A percentile compares a stretch with the other conserved stretches of the same genome.
Conservation (phyloP, 2,329 filamentous ascomycete species). For the Gyromitra esculenta region DNA sequence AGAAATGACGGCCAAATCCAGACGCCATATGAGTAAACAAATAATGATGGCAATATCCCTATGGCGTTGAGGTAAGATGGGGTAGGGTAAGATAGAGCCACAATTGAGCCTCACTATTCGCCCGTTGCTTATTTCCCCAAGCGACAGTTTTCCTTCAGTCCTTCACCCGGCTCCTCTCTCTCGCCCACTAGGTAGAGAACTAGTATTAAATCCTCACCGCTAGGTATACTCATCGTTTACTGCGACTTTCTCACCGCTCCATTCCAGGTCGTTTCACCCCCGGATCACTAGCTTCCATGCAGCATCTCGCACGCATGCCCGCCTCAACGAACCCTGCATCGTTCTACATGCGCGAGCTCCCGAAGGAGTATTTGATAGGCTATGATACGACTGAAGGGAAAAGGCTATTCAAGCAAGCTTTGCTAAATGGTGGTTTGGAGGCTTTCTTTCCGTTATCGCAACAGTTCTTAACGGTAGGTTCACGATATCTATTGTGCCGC, state of each 20-base stretch:
- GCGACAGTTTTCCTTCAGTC: background rate
- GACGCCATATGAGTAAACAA: too few species aligned
- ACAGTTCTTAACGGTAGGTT: slow-evolving; percentile 53
- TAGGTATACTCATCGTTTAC: background rate
- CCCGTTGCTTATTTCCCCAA: background rate
- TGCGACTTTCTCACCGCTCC: background rate
- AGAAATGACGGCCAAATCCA: too few species aligned
- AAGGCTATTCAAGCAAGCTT: slow-evolving; percentile 50
- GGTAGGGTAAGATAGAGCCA: slow-evolving; percentile 12
- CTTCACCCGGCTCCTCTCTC: too few species aligned
- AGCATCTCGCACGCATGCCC: background rate
- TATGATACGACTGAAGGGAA: slow-evolving; percentile 54
- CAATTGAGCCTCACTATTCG: background rate
- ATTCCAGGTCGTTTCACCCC: background rate
- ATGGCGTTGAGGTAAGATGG: background rate
- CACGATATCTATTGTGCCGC: background rate
- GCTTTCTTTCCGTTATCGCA: slow-evolving; percentile 55
- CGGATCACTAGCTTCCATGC: background rate
- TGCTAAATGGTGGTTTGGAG: slow-evolving; percentile 51
- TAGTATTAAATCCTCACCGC: too few species aligned
- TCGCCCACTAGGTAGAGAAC: too few species aligned
- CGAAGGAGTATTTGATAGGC: slow-evolving; percentile 49
- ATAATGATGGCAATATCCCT: background rate
- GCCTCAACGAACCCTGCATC: slow-evolving; percentile 19
- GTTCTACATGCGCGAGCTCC: slow-evolving; percentile 54